Evolutionary conservation across 352 stramenopile genomes (phyloP), one percentile per base, ranked within the genome.

Genomic region (Blastocystis sp.): DNA sequence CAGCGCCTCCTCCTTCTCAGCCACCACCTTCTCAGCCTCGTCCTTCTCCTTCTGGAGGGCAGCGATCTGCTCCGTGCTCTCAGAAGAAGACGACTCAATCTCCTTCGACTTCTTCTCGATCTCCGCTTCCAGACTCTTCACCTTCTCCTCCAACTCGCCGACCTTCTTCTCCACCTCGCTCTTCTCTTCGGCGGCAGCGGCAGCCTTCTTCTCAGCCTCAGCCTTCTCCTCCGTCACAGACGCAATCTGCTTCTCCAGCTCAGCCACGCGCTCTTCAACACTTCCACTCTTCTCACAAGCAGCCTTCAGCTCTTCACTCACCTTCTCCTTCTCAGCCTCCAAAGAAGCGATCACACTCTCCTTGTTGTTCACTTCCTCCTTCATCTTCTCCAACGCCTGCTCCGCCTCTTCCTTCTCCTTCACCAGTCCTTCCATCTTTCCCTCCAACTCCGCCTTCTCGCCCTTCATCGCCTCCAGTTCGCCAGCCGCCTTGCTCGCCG

Each of bases 111-210:
- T 45, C 66, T 55, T 77, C 45, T 77, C 66, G 31, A 45, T 2
- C 45, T 55, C 45, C 45, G 45, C 45, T 16, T 55, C 16, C 45
- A 55, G 45, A 55, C 6, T 16, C 45, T 16, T 16, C 45, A 55
- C 1, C 26, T 10, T 33, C 33, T 45, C 66, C 37, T 55, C 50
- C 66, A 41, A 1, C n/a, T n/a, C 33, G 16, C n/a, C 66, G 1
- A 45, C 29, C 33, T 77, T 45, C 66, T 77, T n/a, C 66, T 77
- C 50, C 66, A 29, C 66, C 50, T 77, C 33, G 24, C 41, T 12
- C 66, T 78, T 60, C 41, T 78, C 66, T 26, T 59, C 24, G 35
- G 6, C 45, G 6, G 45, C 45, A 6, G 9, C 45, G 6, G 45
- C 45, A 55, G 6, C 61, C 29, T 69, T 29, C 45, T 67, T 41